Evolutionary conservation across 2,329 filamentous ascomycete species (phyloP), one percentile per base, ranked within the genome.

Genomic region (Fusarium sp.): DNA sequence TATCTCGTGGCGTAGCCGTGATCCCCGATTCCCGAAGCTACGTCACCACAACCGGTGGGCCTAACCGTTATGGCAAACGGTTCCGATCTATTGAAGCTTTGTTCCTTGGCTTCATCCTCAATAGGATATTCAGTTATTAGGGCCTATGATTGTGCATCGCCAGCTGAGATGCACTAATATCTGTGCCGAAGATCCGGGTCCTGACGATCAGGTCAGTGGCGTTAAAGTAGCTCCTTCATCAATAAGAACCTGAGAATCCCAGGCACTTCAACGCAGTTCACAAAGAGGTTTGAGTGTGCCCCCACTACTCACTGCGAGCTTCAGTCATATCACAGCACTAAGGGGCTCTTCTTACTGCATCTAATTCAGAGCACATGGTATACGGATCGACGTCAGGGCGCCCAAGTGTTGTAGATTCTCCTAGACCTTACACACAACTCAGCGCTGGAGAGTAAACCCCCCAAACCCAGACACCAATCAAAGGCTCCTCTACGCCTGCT

Each of bases 281-380:
- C 7, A 10, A 16, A 8, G 45, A 12, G 4, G 7, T n/a, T 31
- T 31, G 7, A 4, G 27, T 31, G 10, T 27, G 27, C 10, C 21
- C 25, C 25, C 18, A 1, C 12, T 4, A 14, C 8, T 21, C 7
- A 21, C 8, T 45, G 25, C 5, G 8, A 45, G 12, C 11, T 31
- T 48, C 19, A 1, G 6, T n/a, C 10, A n/a, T n/a, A 16, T 3
- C 14, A n/a, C 4, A 4, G 21, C 27, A 16, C 19, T 9, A 4
- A 27, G n/a, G 27, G 8, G 5, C 2, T 18, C 3, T 4, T n/a
- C 3, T 4, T 48, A 27, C 27, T 9, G 3, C 19, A n/a, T 18
- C 4, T 7, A 16, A 46, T 4, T 46, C 7, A 27, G 11, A 15
- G 44, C 5, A 12, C 25, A 29, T 45, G 14, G 7, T 8, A 1